Evolutionary conservation across 1,139 yeast genomes (phyloP).

Genomic region (Kazachstania sp.): DNA sequence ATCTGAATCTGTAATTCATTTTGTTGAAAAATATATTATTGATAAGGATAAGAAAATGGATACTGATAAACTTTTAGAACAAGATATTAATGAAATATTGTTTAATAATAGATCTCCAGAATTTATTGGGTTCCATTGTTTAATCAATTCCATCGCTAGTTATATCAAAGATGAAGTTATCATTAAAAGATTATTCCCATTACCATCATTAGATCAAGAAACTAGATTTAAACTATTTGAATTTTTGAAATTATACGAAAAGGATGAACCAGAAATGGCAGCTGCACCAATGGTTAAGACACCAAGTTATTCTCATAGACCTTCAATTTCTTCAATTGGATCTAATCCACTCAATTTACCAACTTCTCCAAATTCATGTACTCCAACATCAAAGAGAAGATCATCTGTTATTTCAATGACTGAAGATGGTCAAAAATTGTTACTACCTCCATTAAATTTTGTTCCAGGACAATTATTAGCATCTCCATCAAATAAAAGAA

Average conservation of each 20-base stretch:
- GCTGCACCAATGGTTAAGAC: not conserved
- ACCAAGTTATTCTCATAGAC: constrained; percentile 1
- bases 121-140: constrained; percentile 17
- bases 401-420: constrained; percentile 12
- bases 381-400: constrained; percentile 7
- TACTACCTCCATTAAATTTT: constrained; percentile 14
- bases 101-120: constrained; percentile 13
- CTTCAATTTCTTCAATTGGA: constrained; percentile 3
- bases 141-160: constrained; percentile 11
- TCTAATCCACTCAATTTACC: constrained; percentile 6
- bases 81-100: constrained; percentile 16
- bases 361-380: constrained; percentile 5
- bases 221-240: constrained; percentile 6
- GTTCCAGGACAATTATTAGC: constrained; percentile 5
- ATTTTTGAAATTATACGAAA: constrained; percentile 5
- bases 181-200: constrained; percentile 9
- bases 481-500: constrained; percentile 1
- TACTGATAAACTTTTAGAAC: constrained; percentile 13
- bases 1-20: constrained; percentile 9
- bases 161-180: constrained; percentile 15
- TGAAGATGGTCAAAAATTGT: constrained; percentile 13
- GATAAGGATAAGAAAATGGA: constrained; percentile 13
- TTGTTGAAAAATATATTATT: constrained; percentile 16
- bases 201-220: constrained; percentile 7
- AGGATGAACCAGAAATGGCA: not conserved